phyloP scores from a whole-genome alignment of 441 rosid species.

The Rhodomyrtus psidioides region DNA sequence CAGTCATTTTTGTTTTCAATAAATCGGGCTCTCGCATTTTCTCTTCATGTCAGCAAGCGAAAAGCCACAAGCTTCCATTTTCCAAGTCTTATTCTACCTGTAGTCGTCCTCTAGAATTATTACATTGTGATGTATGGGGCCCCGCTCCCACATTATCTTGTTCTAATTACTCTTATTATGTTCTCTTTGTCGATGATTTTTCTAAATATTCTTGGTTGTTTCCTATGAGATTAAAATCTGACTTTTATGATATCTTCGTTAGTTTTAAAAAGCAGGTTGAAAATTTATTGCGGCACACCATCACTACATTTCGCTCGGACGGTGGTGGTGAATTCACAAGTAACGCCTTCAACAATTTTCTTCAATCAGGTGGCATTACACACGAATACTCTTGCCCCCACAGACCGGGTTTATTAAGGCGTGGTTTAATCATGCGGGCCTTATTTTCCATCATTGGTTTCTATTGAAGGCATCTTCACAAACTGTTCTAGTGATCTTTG shows the following conservation, averaged over 20 bases:
- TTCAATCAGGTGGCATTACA: neutral
- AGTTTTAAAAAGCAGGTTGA: neutral
- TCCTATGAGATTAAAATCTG: neutral
- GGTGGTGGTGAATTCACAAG: neutral
- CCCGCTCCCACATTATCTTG: neutral
- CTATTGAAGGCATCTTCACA: no score
- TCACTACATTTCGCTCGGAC: neutral
- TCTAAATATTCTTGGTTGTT: neutral
- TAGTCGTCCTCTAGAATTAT: neutral
- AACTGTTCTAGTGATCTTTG: no score
- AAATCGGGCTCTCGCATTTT: no score
- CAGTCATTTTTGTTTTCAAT: neutral
- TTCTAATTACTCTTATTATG: neutral
- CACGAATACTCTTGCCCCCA: neutral
- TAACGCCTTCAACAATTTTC: no score
- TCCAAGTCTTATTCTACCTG: neutral
- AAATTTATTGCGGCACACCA: neutral
- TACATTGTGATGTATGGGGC: neutral
- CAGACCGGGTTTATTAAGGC: no score
- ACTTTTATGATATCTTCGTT: neutral
- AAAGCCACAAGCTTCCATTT: neutral
- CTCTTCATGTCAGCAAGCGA: neutral
- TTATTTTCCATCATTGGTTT: no score
- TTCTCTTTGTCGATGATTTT: neutral
- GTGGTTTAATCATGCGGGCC: no score